Conservation (phyloP, 495 filamentous ascomycete species). For the Penicillium canariense region DNA sequence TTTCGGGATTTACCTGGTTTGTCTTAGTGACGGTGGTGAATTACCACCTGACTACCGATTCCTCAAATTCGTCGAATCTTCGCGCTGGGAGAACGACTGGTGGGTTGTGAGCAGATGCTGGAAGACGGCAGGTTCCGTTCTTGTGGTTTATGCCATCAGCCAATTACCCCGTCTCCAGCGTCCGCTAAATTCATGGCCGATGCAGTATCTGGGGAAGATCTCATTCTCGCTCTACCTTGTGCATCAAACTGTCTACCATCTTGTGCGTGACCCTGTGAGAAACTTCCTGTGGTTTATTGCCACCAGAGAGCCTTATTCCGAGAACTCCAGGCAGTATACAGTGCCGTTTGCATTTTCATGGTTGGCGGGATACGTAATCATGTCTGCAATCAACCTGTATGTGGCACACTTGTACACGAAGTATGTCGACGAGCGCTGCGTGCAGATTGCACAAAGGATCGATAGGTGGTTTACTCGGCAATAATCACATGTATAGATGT, state of each 20-base stretch:
- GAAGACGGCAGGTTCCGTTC: slow-evolving; percentile 9
- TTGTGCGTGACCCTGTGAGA: slow-evolving; percentile 16
- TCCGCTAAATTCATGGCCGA: slow-evolving; percentile 19
- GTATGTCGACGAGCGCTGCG: slow-evolving; percentile 15
- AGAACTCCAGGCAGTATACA: slow-evolving; percentile 2
- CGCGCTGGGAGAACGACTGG: slow-evolving; percentile 12
- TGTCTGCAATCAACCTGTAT: slow-evolving; percentile 9
- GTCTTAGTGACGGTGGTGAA: slow-evolving; percentile 10
- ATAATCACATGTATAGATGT: not conserved
- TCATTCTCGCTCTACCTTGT: slow-evolving; percentile 30
- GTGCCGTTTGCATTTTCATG: slow-evolving; percentile 15
- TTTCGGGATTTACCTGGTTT: slow-evolving; percentile 10
- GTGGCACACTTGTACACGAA: slow-evolving; percentile 10
- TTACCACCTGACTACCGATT: slow-evolving; percentile 12
- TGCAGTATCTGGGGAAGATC: slow-evolving; percentile 28
- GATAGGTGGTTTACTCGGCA: slow-evolving; percentile 7
- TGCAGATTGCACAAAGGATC: slow-evolving; percentile 9
- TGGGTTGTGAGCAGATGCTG: slow-evolving; percentile 12
- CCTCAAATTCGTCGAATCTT: slow-evolving; percentile 6
- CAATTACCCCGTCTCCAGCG: slow-evolving; percentile 19
- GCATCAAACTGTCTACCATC: slow-evolving; percentile 21
- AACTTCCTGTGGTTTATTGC: slow-evolving; percentile 17
- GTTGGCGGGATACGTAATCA: slow-evolving; percentile 7
- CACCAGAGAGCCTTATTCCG: slow-evolving; percentile 7
- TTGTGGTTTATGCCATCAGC: slow-evolving; percentile 14